phyloP scores from a whole-genome alignment of 2,329 filamentous ascomycete species.

The Scopulariopsis brevicaulis region DNA sequence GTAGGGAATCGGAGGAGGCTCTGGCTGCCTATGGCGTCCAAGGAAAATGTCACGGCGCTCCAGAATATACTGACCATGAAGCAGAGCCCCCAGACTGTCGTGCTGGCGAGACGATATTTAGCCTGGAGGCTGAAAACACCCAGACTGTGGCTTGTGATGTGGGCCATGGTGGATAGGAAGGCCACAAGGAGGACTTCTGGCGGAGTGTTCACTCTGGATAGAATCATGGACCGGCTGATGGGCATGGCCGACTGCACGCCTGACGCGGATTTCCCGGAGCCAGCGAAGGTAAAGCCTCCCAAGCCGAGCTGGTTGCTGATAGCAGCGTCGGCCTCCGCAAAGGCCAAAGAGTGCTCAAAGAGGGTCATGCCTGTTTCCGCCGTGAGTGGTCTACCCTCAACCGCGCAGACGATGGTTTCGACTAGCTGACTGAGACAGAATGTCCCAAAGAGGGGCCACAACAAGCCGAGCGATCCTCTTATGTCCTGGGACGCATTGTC shows the following conservation, averaged over 20 bases:
- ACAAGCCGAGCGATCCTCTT: constrained; percentile 64
- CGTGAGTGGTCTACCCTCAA: constrained; percentile 69
- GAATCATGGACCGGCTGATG: constrained; percentile 53
- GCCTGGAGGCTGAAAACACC: constrained; percentile 73
- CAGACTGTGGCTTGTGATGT: constrained; percentile 72
- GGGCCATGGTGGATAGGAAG: constrained; percentile 80
- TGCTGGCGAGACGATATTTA: constrained; percentile 72
- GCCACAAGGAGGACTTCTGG: constrained; percentile 81
- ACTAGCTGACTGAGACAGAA: constrained; percentile 72
- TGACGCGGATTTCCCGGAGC: constrained; percentile 10
- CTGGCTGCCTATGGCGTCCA: constrained; percentile 46
- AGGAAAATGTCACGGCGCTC: constrained; percentile 54
- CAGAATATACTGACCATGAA: constrained; percentile 81
- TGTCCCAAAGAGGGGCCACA: constrained; percentile 66
- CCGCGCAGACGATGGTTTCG: constrained; percentile 76
- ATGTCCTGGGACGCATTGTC: constrained; percentile 41
- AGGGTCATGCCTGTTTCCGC: constrained; percentile 93
- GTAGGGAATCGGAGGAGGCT: constrained; percentile 81
- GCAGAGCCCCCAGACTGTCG: constrained; percentile 78
- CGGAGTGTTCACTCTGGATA: constrained; percentile 75
- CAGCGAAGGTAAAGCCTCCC: constrained; percentile 27
- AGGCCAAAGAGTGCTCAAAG: constrained; percentile 91
- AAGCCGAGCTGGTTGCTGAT: constrained; percentile 71
- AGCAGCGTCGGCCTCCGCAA: constrained; percentile 87
- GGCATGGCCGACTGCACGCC: constrained; percentile 22